These are phyloP conservation scores for Neofusicoccum sp. DNA, from an alignment of 2,329 filamentous ascomycete genomes.

Conservation along the genomic window DNA sequence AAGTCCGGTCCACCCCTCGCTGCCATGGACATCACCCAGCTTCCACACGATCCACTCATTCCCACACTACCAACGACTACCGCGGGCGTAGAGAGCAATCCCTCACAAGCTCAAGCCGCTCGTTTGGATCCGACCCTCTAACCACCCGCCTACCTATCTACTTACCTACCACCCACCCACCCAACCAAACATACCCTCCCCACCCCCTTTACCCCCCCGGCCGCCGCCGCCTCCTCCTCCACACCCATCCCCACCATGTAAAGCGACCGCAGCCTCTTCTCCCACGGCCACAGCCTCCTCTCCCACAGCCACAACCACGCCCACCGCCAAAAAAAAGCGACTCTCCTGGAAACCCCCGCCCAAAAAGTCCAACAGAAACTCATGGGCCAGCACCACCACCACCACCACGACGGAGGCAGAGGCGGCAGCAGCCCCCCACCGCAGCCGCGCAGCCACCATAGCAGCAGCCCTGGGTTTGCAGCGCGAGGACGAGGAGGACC, in stretches of 20 bases:
- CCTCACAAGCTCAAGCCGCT: not conserved
- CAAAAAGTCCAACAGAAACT: no score
- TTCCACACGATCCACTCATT: not conserved
- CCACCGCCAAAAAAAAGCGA: conserved; percentile 7
- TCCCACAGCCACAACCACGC: not conserved
- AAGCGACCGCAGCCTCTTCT: conserved; percentile 11
- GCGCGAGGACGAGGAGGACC: not conserved
- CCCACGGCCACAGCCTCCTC: not conserved
- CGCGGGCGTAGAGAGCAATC: no score
- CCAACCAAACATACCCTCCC: not conserved
- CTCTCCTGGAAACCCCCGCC: conserved; percentile 16
- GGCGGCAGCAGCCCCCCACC: not conserved
- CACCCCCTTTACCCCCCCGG: not conserved
- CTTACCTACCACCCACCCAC: not conserved
- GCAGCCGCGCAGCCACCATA: conserved; percentile 8
- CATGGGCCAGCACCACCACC: not conserved
- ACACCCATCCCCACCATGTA: conserved; percentile 1
- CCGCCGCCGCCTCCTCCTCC: not conserved
- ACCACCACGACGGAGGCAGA: no score
- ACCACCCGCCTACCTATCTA: not conserved
- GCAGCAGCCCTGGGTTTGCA: not conserved
- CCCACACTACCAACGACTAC: not conserved
- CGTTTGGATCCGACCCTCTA: not conserved
- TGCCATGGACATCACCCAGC: not conserved
- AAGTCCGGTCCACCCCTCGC: not conserved